Evolutionary conservation across 495 filamentous ascomycete genomes (phyloP).

Genomic region (Penicillium soppii): DNA sequence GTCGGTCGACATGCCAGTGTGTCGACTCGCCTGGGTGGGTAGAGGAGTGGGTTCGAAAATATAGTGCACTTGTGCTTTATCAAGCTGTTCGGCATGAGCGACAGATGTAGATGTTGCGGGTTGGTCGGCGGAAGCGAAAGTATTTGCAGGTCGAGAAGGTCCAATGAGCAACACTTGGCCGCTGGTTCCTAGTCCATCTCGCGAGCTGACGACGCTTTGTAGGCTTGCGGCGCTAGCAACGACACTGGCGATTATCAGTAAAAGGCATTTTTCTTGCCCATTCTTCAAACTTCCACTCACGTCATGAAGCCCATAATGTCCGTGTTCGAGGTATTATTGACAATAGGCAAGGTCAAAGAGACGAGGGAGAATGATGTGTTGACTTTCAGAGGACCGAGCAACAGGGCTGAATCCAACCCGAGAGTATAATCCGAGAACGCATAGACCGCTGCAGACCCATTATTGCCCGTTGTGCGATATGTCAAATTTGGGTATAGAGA

Average conservation of each 20-base stretch:
- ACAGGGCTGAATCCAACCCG: conserved; percentile 48
- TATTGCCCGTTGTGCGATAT: conserved; percentile 43
- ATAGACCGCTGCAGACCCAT: conserved; percentile 31
- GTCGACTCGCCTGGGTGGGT: conserved; percentile 40
- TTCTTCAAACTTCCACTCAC: conserved; percentile 12
- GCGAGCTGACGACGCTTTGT: conserved; percentile 54
- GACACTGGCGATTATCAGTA: conserved; percentile 41
- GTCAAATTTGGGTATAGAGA: conserved; percentile 74
- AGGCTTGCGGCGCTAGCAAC: conserved; percentile 63
- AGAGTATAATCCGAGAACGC: conserved; percentile 50
- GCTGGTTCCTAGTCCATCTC: conserved; percentile 65
- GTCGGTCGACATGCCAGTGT: conserved; percentile 44
- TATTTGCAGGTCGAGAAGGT: conserved; percentile 61
- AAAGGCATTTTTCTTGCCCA: neutral
- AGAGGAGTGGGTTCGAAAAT: conserved; percentile 40
- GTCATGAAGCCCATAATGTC: conserved; percentile 71
- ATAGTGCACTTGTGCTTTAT: conserved; percentile 34
- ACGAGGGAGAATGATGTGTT: conserved; percentile 72
- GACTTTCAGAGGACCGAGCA: conserved; percentile 67
- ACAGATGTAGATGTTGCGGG: conserved; percentile 20
- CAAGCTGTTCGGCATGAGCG: conserved; percentile 14
- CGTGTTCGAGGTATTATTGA: conserved; percentile 55
- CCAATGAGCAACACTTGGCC: conserved; percentile 69
- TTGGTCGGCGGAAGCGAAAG: conserved; percentile 46
- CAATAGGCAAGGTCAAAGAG: conserved; percentile 75